These are phyloP conservation scores for Coemansia sp. DNA, from an alignment of 192 early-diverging fungal genomes.

Conservation along the genomic window DNA sequence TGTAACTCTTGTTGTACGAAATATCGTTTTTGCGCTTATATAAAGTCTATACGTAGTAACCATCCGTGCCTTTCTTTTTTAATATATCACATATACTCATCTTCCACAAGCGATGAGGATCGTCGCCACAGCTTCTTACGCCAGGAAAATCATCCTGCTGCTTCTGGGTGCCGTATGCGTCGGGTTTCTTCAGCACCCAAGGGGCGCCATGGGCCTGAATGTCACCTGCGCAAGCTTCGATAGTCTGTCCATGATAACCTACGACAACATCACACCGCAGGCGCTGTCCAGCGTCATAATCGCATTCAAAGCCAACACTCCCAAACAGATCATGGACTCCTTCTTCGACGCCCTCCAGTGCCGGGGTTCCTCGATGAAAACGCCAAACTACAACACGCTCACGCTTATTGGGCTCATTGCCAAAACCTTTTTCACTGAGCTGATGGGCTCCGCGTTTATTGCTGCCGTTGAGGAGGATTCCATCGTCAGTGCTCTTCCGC, in stretches of 20 bases:
- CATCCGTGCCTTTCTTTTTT: no score
- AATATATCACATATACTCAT: neutral
- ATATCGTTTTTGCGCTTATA: no score
- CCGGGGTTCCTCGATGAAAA: constrained; percentile 30
- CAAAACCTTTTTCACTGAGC: constrained; percentile 8
- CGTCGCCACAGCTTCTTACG: neutral
- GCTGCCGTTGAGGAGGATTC: constrained; percentile 18
- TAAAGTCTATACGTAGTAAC: no score
- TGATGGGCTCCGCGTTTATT: constrained; percentile 17
- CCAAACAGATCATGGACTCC: constrained; percentile 26
- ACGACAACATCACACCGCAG: constrained; percentile 38
- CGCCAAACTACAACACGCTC: constrained; percentile 30
- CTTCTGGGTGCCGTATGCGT: neutral
- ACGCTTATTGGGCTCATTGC: constrained; percentile 24
- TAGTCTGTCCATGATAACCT: constrained; percentile 20
- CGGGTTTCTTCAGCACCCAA: neutral
- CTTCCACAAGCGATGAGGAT: neutral
- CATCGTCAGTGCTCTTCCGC: neutral
- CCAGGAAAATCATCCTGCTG: neutral
- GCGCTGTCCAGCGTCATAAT: constrained; percentile 17
- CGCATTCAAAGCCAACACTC: constrained; percentile 19
- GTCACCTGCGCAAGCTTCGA: constrained; percentile 35
- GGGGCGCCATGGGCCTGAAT: constrained; percentile 11
- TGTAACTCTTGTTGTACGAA: no score
- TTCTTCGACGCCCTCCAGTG: constrained; percentile 42